These are phyloP conservation scores for Alternaria sp. DNA, from an alignment of 2,329 filamentous ascomycete species.

Conservation along the genomic window DNA sequence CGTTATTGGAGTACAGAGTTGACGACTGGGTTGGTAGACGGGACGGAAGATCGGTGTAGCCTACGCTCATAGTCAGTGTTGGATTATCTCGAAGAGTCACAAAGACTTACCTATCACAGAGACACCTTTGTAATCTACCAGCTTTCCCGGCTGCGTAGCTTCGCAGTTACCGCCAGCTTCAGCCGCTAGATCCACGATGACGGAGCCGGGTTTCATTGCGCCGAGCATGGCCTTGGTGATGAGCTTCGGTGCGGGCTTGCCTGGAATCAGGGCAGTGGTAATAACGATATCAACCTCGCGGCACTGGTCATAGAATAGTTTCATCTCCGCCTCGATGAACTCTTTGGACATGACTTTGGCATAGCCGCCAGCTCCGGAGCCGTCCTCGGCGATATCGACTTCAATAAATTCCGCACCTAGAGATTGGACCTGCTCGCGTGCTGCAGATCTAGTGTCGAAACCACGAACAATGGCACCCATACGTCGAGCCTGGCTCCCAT, in stretches of 20 bases:
- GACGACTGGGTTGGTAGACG: conserved; percentile 87
- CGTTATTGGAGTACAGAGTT: conserved; percentile 91
- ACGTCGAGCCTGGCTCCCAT: conserved; percentile 73
- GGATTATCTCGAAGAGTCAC: too few relatives aligned
- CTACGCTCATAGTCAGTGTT: conserved; percentile 47
- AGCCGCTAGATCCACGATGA: conserved; percentile 85
- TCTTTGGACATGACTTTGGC: conserved; percentile 95
- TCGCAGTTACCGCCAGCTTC: conserved; percentile 91
- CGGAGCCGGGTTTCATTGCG: conserved; percentile 88
- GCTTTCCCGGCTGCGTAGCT: conserved; percentile 75
- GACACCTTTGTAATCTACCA: conserved; percentile 75
- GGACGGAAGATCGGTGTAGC: conserved; percentile 87
- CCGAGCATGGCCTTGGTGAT: conserved; percentile 82
- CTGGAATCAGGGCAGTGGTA: conserved; percentile 90
- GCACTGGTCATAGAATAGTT: conserved; percentile 85
- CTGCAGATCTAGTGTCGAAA: conserved; percentile 89
- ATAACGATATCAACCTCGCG: conserved; percentile 91
- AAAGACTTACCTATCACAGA: conserved; percentile 74
- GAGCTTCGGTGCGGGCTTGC: conserved; percentile 79
- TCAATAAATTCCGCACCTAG: conserved; percentile 90
- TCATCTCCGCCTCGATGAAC: conserved; percentile 93
- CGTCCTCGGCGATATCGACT: conserved; percentile 83
- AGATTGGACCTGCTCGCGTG: conserved; percentile 87
- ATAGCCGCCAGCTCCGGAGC: conserved; percentile 83
- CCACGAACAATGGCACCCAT: conserved; percentile 89